Conservation (phyloP, 2,329 filamentous ascomycete genomes). For the Pseudocercospora musae region DNA sequence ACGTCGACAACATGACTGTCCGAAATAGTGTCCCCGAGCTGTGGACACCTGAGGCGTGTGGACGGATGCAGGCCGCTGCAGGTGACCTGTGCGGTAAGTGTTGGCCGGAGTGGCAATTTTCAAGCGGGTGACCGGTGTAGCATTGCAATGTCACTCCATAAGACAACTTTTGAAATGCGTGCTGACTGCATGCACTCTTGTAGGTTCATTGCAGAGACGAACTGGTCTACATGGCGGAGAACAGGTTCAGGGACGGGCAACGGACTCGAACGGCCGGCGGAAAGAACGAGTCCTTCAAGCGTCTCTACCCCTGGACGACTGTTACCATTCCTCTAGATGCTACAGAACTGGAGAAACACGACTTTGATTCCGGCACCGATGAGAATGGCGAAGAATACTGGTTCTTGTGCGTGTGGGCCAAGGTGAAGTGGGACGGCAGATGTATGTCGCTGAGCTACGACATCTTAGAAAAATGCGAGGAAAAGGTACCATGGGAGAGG, state of each 20-base stretch:
- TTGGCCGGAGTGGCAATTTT: too few relatives aligned
- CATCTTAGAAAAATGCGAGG: background rate
- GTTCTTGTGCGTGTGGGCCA: background rate
- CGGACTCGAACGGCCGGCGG: background rate
- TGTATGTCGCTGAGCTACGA: background rate
- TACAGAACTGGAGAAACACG: background rate
- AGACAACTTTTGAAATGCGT: too few relatives aligned
- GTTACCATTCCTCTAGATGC: background rate
- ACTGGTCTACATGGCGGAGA: background rate
- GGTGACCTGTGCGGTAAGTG: constrained; percentile 10
- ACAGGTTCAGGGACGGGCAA: background rate
- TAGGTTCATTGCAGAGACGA: constrained; percentile 1
- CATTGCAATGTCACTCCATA: too few relatives aligned
- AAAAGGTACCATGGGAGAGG: background rate
- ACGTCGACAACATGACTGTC: background rate
- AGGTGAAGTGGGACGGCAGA: background rate
- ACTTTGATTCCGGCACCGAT: background rate
- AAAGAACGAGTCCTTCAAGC: background rate
- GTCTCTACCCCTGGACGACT: constrained; percentile 1
- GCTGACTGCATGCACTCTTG: background rate
- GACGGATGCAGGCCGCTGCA: constrained; percentile 15
- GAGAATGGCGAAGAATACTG: background rate
- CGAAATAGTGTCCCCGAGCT: constrained; percentile 17
- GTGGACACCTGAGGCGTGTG: constrained; percentile 10
- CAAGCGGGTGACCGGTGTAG: too few relatives aligned